Base-by-base conservation (phyloP, 2,329 filamentous ascomycete species). In the Calonectria pteridis region DNA sequence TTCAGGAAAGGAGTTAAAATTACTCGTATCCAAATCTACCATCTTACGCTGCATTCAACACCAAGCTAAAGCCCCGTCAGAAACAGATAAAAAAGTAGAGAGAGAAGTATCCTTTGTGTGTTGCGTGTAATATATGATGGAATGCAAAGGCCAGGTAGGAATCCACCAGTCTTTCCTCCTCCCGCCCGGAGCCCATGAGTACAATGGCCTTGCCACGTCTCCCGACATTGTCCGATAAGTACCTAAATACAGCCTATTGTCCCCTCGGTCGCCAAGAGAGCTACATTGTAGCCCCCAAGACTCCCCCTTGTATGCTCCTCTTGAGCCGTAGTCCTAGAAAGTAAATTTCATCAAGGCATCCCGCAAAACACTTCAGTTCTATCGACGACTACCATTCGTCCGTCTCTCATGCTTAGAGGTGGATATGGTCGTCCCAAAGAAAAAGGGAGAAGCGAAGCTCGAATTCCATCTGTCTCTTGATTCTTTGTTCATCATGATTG, bases 91-190 rank as follows among this genome's bases (percentile, higher is more conserved):
- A 43, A 18, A 69, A 13, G 29, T 14, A 59, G 23, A 37, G 70
- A 69, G 58, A 58, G 33, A 49, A 67, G 51, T 53, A 26, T 65
- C 43, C 28, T 50, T 58, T 72, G 76, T 74, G 75, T 65, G 37
- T 73, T 65, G 37, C 70, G 72, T 77, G 73, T 46, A 23, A 23
- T 78, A 67, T 73, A 66, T 76, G 71, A 59, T 71, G 68, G 46
- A 79, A 43, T 75, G 78, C 67, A 76, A 73, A 80, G 65, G 64
- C 73, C 71, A 67, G 71, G 70, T 73, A 75, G 71, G 75, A 77
- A 77, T 65, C 55, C 67, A 33, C 59, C 71, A 28, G 49, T 72
- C 68, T 64, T 73, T 71, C 35, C 29, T 71, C 66, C 67, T 40
- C n/a, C 67, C 64, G 10, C 26, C 64, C 65, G 71, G 70, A 70